These are phyloP conservation scores for Phytophthora pinifolia DNA, from an alignment of 352 stramenopile genomes.

Conservation along the genomic window DNA sequence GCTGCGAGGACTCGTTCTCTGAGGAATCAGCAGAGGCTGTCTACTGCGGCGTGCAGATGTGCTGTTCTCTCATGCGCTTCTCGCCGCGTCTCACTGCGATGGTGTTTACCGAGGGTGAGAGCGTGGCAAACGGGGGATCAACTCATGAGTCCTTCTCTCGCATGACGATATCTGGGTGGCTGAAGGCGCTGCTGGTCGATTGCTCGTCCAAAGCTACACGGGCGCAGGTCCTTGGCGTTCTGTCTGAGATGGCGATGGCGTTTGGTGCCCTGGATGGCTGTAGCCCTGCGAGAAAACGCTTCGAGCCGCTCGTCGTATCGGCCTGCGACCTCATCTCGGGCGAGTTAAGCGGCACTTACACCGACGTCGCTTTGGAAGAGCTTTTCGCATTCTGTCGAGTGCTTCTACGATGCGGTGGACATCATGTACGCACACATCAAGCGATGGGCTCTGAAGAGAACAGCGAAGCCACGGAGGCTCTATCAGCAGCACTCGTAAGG, in stretches of 20 bases:
- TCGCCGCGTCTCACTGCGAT: conserved; percentile 12
- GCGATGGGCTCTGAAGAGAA: neutral
- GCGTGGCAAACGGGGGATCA: neutral
- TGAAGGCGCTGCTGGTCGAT: conserved; percentile 28
- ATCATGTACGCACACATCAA: neutral
- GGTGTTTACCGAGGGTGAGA: conserved; percentile 10
- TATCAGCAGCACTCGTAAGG: conserved; percentile 12
- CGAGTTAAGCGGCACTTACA: neutral
- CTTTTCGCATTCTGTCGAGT: conserved; percentile 26
- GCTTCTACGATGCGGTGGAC: conserved; percentile 13
- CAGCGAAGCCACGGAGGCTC: neutral
- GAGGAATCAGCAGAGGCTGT: conserved; percentile 30
- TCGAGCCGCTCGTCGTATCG: conserved; percentile 28
- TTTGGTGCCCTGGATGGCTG: conserved; percentile 14
- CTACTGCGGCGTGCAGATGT: conserved; percentile 23
- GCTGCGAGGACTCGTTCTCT: conserved; percentile 13
- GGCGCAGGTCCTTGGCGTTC: conserved; percentile 13
- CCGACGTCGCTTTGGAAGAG: conserved; percentile 18
- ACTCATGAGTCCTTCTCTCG: neutral
- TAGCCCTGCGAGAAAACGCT: conserved; percentile 14
- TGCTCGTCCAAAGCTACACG: conserved; percentile 28
- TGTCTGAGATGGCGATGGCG: conserved; percentile 21
- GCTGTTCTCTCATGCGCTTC: conserved; percentile 27
- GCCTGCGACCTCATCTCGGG: conserved; percentile 23
- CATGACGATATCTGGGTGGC: conserved; percentile 16